These are phyloP conservation scores for Tylopilus rubrobrunneus DNA, from an alignment of 768 basidiomycete species.

Conservation along the genomic window DNA sequence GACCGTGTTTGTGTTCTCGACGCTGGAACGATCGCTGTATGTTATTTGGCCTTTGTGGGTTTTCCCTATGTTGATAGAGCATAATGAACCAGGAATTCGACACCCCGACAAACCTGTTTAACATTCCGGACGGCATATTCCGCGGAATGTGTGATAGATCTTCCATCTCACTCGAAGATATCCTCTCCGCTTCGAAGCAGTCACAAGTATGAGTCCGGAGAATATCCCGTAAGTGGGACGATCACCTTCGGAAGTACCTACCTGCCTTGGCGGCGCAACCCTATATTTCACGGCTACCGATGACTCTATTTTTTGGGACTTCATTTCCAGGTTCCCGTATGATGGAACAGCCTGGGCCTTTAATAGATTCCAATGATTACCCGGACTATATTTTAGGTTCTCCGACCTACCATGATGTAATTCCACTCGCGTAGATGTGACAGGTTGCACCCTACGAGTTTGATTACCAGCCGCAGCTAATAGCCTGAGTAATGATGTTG, in stretches of 20 bases:
- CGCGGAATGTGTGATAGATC: constrained; percentile 83
- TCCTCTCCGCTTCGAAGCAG: constrained; percentile 36
- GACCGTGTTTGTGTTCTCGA: constrained; percentile 89
- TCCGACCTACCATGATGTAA: neutral
- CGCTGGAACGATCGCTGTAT: constrained; percentile 67
- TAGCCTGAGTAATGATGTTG: neutral
- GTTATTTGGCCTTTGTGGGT: constrained; percentile 21
- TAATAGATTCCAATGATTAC: neutral
- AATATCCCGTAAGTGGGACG: no score
- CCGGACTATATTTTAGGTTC: neutral
- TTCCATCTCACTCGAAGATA: constrained; percentile 71
- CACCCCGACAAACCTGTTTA: constrained; percentile 42
- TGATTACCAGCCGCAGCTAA: neutral
- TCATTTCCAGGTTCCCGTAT: neutral
- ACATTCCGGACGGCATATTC: constrained; percentile 62
- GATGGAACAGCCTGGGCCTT: neutral
- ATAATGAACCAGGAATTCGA: constrained; percentile 62
- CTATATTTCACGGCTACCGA: no score
- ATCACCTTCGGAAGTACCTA: no score
- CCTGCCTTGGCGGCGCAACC: no score
- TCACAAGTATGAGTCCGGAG: neutral
- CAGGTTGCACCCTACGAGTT: neutral
- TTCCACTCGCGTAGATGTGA: neutral
- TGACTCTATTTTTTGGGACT: no score
- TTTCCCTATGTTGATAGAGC: neutral